Evolutionary conservation across 768 basidiomycete species (phyloP).

Genomic region (Mycena crocata): DNA sequence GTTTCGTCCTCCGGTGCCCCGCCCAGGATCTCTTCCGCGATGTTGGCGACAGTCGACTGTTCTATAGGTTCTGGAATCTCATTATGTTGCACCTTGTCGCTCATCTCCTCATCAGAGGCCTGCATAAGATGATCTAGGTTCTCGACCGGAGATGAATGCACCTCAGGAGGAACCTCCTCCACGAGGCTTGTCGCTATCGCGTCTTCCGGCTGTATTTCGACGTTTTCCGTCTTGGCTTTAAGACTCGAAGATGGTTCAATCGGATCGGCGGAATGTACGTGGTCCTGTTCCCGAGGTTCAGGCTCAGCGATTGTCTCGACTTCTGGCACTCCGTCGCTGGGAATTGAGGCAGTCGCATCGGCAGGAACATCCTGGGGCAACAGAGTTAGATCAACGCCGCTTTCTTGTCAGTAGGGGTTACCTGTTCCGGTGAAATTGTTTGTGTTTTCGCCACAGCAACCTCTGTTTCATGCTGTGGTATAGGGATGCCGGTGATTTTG

Average conservation of each 20-base stretch:
- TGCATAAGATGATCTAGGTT: slow-evolving; percentile 31
- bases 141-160: slow-evolving; percentile 11
- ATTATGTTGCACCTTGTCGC: slow-evolving; percentile 3
- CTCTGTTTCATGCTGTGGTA: slow-evolving; percentile 3
- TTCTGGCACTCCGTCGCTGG: slow-evolving; percentile 16
- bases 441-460: no score
- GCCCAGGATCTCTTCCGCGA: background rate
- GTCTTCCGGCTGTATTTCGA: background rate
- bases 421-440: slow-evolving; percentile 4
- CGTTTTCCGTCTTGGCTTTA: slow-evolving; percentile 15
- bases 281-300: slow-evolving; percentile 33
- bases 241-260: slow-evolving; percentile 41
- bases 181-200: background rate
- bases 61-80: slow-evolving; percentile 14
- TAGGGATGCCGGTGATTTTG: slow-evolving; percentile 18
- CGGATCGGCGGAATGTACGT: slow-evolving; percentile 21
- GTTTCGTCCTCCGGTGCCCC: slow-evolving; percentile 2
- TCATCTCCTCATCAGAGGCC: slow-evolving; percentile 20
- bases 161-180: slow-evolving; percentile 8
- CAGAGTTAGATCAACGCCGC: background rate
- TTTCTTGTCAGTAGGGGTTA: background rate
- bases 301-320: slow-evolving; percentile 26
- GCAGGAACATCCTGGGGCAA: slow-evolving; percentile 13
- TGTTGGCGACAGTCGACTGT: background rate
- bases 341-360: background rate